A percentile compares a stretch with the other conserved stretches of the same genome.
Evolutionary conservation across 2,329 filamentous ascomycete genomes (phyloP).

Genomic region (Beauveria scarabaeidicola): DNA sequence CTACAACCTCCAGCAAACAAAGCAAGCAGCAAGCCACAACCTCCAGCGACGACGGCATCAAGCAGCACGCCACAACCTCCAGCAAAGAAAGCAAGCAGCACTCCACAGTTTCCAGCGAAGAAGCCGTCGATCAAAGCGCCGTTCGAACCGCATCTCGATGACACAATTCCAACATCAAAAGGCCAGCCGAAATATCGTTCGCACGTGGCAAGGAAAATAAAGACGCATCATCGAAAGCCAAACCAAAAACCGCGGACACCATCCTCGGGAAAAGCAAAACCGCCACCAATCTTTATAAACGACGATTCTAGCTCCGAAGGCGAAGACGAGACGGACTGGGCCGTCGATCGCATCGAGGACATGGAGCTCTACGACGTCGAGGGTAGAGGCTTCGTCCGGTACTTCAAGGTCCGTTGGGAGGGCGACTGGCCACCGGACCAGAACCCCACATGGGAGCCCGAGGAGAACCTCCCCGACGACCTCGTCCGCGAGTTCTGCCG

Average conservation of each 20-base stretch:
- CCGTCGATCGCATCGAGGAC: constrained; percentile 37
- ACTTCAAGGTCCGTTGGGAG: constrained; percentile 47
- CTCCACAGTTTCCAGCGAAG: neutral
- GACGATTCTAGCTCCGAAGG: constrained; percentile 1
- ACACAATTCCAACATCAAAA: neutral
- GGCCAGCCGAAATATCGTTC: neutral
- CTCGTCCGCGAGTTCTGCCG: constrained; percentile 35
- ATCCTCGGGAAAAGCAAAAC: neutral
- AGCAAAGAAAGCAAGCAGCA: neutral
- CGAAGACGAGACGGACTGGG: constrained; percentile 26
- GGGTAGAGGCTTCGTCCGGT: constrained; percentile 28
- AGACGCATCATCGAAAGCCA: neutral
- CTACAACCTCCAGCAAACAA: too few relatives aligned
- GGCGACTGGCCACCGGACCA: constrained; percentile 48
- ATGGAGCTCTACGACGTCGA: constrained; percentile 30
- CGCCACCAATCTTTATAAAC: neutral
- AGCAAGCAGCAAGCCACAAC: neutral
- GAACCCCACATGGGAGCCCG: constrained; percentile 52
- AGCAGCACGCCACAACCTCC: neutral
- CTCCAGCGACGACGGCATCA: neutral
- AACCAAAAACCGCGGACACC: neutral
- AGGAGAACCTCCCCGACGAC: constrained; percentile 36
- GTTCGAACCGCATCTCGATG: neutral
- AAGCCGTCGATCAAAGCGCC: neutral
- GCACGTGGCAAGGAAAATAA: neutral